Conservation (phyloP, 441 rosid species). For the Euphorbia corollata region DNA sequence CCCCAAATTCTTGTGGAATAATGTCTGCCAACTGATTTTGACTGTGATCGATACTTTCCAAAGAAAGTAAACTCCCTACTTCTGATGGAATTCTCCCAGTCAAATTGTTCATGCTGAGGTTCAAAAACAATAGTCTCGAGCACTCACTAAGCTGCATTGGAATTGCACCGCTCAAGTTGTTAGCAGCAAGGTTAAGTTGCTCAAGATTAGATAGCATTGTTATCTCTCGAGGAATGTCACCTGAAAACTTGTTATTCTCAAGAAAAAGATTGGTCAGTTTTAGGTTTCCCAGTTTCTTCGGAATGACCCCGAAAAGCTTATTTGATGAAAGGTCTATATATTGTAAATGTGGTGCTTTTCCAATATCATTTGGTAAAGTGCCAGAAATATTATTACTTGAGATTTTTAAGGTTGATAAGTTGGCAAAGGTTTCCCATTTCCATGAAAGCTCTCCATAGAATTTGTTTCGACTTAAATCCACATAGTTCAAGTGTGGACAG, state of each 20-base stretch:
- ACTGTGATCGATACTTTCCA: not conserved
- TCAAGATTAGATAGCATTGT: not conserved
- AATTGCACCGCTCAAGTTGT: not conserved
- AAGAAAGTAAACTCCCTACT: not conserved
- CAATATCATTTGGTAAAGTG: not conserved
- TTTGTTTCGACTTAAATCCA: not conserved
- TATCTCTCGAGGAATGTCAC: not conserved
- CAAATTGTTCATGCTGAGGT: not conserved
- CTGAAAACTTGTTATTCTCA: conserved; percentile 5
- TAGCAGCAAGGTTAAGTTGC: not conserved
- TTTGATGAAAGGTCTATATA: not conserved
- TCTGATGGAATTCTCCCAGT: conserved; percentile 3
- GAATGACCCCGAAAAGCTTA: conserved; percentile 1
- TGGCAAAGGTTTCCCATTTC: not conserved
- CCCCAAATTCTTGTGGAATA: not conserved
- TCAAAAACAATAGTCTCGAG: not conserved
- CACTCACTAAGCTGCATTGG: not conserved
- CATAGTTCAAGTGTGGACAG: not conserved
- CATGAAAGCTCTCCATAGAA: not conserved
- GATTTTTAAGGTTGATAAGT: not conserved
- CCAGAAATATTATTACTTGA: not conserved
- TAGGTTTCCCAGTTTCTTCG: not conserved
- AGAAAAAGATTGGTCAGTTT: no score
- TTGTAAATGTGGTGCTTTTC: not conserved
- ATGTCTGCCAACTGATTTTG: not conserved